A percentile compares a stretch with the other conserved stretches of the same genome.
These are phyloP conservation scores for Xylaria bambusicola DNA, from an alignment of 495 filamentous ascomycete genomes.

Conservation along the genomic window DNA sequence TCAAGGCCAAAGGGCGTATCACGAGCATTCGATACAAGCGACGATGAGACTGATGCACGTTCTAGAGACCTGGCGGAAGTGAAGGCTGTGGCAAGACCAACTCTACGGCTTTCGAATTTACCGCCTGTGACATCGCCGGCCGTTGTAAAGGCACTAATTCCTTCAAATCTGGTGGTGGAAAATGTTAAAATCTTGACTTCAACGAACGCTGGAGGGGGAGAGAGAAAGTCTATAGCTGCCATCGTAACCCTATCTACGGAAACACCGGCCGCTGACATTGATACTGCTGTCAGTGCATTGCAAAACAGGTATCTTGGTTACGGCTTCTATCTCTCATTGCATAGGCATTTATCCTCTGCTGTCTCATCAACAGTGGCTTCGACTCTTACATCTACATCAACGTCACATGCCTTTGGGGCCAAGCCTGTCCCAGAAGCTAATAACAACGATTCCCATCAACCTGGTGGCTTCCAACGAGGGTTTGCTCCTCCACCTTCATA, in stretches of 20 bases:
- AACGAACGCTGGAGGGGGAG: slow-evolving; percentile 49
- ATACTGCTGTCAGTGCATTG: slow-evolving; percentile 71
- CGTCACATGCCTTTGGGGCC: slow-evolving; percentile 82
- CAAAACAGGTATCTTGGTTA: slow-evolving; percentile 87
- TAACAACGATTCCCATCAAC: slow-evolving; percentile 58
- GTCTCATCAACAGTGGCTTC: slow-evolving; percentile 60
- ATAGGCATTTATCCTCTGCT: slow-evolving; percentile 82
- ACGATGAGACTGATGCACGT: slow-evolving; percentile 43
- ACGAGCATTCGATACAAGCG: slow-evolving; percentile 47
- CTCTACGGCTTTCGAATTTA: slow-evolving; percentile 67
- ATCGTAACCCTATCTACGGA: slow-evolving; percentile 86
- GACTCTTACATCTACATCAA: slow-evolving; percentile 51
- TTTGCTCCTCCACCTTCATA: slow-evolving; percentile 84
- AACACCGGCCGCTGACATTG: slow-evolving; percentile 82
- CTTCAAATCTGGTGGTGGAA: slow-evolving; percentile 69
- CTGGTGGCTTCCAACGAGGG: slow-evolving; percentile 60
- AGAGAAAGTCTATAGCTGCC: slow-evolving; percentile 77
- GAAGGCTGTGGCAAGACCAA: slow-evolving; percentile 80
- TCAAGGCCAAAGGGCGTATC: slow-evolving; percentile 33
- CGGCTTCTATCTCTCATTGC: slow-evolving; percentile 80
- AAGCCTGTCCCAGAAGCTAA: slow-evolving; percentile 58
- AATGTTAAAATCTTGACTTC: slow-evolving; percentile 68
- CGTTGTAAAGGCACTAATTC: slow-evolving; percentile 73
- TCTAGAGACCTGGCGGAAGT: slow-evolving; percentile 58
- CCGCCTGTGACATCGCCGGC: slow-evolving; percentile 68